These are phyloP conservation scores for Chenopodium berlandieri DNA, from an alignment of 148 eudicot genomes.

Conservation along the genomic window DNA sequence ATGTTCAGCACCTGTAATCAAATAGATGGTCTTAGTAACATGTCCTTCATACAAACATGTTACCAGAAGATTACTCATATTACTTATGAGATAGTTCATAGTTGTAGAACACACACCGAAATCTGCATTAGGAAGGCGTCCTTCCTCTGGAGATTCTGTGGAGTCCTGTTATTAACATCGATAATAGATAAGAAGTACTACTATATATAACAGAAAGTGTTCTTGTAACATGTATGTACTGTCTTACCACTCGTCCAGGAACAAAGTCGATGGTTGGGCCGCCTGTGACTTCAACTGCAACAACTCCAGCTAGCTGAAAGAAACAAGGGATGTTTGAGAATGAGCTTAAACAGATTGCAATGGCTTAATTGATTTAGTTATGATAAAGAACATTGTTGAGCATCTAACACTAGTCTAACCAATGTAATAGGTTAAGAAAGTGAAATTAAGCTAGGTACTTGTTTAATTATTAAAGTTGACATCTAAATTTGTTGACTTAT, in stretches of 20 bases:
- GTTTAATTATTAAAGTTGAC: no score
- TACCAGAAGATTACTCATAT: background rate
- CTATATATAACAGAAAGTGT: no score
- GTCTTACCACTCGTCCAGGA: slow-evolving; percentile 73
- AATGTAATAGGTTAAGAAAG: no score
- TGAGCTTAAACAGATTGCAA: background rate
- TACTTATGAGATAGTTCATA: background rate
- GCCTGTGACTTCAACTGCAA: slow-evolving; percentile 91
- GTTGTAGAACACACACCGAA: slow-evolving; percentile 40
- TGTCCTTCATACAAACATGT: slow-evolving; percentile 31
- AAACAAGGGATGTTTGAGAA: background rate
- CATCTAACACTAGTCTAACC: background rate
- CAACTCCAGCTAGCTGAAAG: slow-evolving; percentile 87
- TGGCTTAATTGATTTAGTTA: background rate
- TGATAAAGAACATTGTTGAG: background rate
- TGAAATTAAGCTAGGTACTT: background rate
- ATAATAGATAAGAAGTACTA: background rate
- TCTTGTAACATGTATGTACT: background rate
- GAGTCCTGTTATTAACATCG: slow-evolving; percentile 44
- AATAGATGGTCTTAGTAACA: background rate
- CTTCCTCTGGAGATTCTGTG: slow-evolving; percentile 56
- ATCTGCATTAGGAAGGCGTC: slow-evolving; percentile 88
- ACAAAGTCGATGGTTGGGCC: slow-evolving; percentile 75
- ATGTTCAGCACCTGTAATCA: slow-evolving; percentile 57
- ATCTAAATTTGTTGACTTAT: background rate